Evolutionary conservation across 495 filamentous ascomycete species (phyloP).

Genomic region (Xylaria curta): DNA sequence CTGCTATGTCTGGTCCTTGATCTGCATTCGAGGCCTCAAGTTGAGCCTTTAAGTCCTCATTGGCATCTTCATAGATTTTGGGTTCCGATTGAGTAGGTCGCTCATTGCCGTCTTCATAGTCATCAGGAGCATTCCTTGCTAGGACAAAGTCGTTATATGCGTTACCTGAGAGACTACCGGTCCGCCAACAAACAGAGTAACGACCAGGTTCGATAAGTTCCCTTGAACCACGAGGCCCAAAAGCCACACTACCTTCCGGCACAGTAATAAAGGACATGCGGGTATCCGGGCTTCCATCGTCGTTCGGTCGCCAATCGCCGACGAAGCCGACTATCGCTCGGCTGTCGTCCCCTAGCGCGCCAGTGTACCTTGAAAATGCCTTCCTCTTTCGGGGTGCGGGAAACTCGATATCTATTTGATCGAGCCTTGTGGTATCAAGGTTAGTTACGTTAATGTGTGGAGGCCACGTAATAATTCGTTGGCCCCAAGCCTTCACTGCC

Average conservation of each 20-base stretch:
- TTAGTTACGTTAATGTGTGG: background rate
- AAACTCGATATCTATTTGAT: background rate
- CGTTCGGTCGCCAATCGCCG: background rate
- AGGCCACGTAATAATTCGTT: slow-evolving; percentile 7
- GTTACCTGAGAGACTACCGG: background rate
- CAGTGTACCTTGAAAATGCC: background rate
- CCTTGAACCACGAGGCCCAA: slow-evolving; percentile 12
- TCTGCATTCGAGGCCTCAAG: background rate
- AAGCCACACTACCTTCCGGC: background rate
- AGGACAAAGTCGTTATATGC: slow-evolving; percentile 12
- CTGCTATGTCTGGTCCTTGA: background rate
- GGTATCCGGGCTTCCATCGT: slow-evolving; percentile 5
- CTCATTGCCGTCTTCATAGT: no score
- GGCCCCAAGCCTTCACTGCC: background rate
- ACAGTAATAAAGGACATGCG: slow-evolving; percentile 12
- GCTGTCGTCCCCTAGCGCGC: background rate
- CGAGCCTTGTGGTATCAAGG: background rate
- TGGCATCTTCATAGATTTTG: no score
- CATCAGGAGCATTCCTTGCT: background rate
- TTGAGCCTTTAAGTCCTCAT: background rate
- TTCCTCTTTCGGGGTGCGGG: background rate
- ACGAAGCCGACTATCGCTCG: background rate
- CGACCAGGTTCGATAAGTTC: background rate
- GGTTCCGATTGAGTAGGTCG: no score
- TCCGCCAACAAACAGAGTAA: slow-evolving; percentile 8